Evolutionary conservation across 106 monocot species (phyloP).

Genomic region (Dendrobium nobile): DNA sequence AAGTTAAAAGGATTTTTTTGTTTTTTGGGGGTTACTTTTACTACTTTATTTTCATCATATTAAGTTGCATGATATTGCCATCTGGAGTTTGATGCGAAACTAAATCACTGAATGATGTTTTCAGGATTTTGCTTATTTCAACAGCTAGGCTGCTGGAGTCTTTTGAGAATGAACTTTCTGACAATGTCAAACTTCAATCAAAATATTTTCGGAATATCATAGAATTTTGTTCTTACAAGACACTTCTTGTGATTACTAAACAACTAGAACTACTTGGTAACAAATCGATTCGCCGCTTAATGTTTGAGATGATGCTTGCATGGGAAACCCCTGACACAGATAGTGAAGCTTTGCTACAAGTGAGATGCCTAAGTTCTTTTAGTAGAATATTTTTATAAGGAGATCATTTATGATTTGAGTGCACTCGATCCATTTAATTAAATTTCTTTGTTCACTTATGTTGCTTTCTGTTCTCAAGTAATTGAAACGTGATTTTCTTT

Average conservation of each 20-base stretch:
- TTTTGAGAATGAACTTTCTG: conserved; percentile 52
- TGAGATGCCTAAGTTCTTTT: conserved; percentile 19
- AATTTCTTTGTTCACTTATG: background rate
- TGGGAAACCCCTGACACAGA: conserved; percentile 69
- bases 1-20: background rate
- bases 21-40: background rate
- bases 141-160: conserved; percentile 42
- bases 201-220: conserved; percentile 64
- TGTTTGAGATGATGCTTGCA: conserved; percentile 96
- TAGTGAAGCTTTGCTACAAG: conserved; percentile 39
- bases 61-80: background rate
- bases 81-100: background rate
- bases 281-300: conserved; percentile 59
- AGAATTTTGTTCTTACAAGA: conserved; percentile 65
- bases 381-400: background rate
- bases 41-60: background rate
- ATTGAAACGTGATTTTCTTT: background rate
- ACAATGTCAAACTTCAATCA: conserved; percentile 32
- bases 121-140: conserved; percentile 58
- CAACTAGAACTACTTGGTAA: conserved; percentile 45
- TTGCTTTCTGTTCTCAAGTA: background rate
- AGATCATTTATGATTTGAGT: background rate
- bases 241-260: conserved; percentile 44
- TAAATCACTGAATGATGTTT: background rate
- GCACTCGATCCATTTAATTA: background rate